Conservation (phyloP, 176 grass and related monocot genomes). For the Elaeis guineensis region DNA sequence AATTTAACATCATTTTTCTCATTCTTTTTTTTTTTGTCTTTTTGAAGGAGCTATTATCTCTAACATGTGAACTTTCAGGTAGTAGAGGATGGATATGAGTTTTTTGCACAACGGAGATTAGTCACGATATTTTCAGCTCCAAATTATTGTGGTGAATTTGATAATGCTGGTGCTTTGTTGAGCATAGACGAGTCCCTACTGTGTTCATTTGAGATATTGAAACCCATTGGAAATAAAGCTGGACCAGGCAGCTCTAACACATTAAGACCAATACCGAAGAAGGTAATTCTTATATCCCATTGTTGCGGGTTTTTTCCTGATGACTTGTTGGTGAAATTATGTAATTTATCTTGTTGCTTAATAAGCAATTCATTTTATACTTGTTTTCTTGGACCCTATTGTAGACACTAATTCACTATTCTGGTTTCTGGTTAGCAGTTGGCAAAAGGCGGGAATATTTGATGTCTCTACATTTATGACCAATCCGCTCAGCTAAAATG, state of each 20-base stretch:
- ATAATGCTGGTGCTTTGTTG: slow-evolving; percentile 25
- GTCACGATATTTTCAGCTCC: slow-evolving; percentile 30
- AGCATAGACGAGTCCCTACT: slow-evolving; percentile 21
- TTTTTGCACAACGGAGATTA: slow-evolving; percentile 22
- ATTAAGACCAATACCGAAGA: slow-evolving; percentile 43
- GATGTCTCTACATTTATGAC: slow-evolving; percentile 15
- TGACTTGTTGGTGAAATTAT: background rate
- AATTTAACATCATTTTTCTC: background rate
- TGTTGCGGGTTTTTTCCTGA: background rate
- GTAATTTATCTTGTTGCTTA: background rate
- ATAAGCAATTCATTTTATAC: slow-evolving; percentile 6
- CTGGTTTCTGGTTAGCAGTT: slow-evolving; percentile 23
- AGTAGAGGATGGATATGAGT: slow-evolving; percentile 26
- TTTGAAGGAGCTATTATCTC: background rate
- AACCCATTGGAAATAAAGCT: background rate
- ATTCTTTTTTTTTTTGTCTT: background rate
- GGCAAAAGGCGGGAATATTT: slow-evolving; percentile 18
- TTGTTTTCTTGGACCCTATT: slow-evolving; percentile 6
- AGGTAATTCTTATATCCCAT: slow-evolving; percentile 25
- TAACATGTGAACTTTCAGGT: slow-evolving; percentile 7
- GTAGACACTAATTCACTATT: slow-evolving; percentile 23
- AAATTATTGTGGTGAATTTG: slow-evolving; percentile 27
- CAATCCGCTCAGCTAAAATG: slow-evolving; percentile 20
- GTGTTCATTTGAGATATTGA: slow-evolving; percentile 28
- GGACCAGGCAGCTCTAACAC: slow-evolving; percentile 12